Evolutionary conservation across 1,139 yeast species (phyloP), one percentile per base, ranked within the genome.

Genomic region (Scheffersomyces segobiensis): DNA sequence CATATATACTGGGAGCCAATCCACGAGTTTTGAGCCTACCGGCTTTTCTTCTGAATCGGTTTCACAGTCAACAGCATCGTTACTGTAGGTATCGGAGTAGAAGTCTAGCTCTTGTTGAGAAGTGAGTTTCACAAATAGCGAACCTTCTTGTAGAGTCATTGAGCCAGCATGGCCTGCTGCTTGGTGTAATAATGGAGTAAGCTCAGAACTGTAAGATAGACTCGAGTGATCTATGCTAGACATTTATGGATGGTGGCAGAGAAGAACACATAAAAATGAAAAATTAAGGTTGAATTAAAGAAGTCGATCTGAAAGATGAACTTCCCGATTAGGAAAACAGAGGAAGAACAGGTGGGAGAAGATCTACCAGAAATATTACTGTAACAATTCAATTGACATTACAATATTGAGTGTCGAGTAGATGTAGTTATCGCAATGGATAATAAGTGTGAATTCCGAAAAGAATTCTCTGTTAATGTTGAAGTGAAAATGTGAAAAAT

Each of bases 91-190:
- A 49, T 72, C 63, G 14, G 79, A 75, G 69, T 95, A 95, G 71
- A 95, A 95, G 18, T 83, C 86, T 46, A 89, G 73, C 71, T 95
- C 99, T 63, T 85, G 87, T 26, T 72, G 73, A 0, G 74, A 70
- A 0, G 95, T 80, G 0, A 88, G 86, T 71, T 95, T 95, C 59
- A 91, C 85, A 66, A 93, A 89, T 24, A 93, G 73, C 12, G 84
- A 74, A 1, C 93, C 96, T 39, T 81, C 82, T 4, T 71, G 74
- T 51, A 66, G 76, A 50, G 87, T 86, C 62, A 92, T 67, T 14
- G 89, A 84, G 0, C 97, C 98, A 18, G 82, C 89, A 68, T 95
- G 99, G 12, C 99, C 99, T 0, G 98, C 99, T 2, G 96, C 98
- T 63, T 79, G 82, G 62, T 80, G 84, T 20, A 62, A 63, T 2